Conservation (phyloP, 2,329 filamentous ascomycete species). For the Hansfordia pulvinata region DNA sequence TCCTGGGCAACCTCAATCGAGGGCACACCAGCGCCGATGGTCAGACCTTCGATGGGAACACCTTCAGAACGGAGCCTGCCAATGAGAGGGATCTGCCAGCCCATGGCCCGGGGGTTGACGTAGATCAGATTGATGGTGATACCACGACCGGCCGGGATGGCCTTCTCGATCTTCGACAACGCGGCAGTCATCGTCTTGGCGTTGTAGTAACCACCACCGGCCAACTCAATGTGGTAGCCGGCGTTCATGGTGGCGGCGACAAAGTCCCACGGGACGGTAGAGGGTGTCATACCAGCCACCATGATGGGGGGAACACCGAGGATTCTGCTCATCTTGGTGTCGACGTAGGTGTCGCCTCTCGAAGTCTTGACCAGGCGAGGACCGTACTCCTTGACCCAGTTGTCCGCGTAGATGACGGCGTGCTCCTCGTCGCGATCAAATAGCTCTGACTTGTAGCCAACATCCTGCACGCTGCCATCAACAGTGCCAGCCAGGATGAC, state of each 20-base stretch:
- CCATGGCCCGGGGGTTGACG: conserved; percentile 79
- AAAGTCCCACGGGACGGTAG: conserved; percentile 82
- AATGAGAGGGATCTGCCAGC: conserved; percentile 81
- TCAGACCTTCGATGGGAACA: conserved; percentile 81
- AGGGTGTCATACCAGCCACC: conserved; percentile 89
- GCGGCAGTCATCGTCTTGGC: conserved; percentile 73
- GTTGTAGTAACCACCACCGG: conserved; percentile 80
- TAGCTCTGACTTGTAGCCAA: conserved; percentile 95
- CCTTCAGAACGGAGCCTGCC: conserved; percentile 70
- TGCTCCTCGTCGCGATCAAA: conserved; percentile 94
- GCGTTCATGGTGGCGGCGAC: conserved; percentile 88
- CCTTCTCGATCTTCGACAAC: conserved; percentile 70
- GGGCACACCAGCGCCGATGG: conserved; percentile 85
- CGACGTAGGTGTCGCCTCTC: conserved; percentile 77
- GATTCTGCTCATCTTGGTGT: conserved; percentile 89
- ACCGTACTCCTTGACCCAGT: conserved; percentile 96
- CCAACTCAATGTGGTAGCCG: conserved; percentile 87
- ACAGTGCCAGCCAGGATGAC: conserved; percentile 93
- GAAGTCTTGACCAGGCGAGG: conserved; percentile 87
- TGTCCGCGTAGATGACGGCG: conserved; percentile 84
- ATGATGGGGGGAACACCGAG: conserved; percentile 77
- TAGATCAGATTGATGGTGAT: conserved; percentile 89
- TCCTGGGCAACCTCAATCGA: conserved; percentile 88
- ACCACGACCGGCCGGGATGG: conserved; percentile 72
- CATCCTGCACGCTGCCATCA: conserved; percentile 75